These are phyloP conservation scores for Naganishia kalamii DNA, from an alignment of 768 basidiomycete species.

Conservation along the genomic window DNA sequence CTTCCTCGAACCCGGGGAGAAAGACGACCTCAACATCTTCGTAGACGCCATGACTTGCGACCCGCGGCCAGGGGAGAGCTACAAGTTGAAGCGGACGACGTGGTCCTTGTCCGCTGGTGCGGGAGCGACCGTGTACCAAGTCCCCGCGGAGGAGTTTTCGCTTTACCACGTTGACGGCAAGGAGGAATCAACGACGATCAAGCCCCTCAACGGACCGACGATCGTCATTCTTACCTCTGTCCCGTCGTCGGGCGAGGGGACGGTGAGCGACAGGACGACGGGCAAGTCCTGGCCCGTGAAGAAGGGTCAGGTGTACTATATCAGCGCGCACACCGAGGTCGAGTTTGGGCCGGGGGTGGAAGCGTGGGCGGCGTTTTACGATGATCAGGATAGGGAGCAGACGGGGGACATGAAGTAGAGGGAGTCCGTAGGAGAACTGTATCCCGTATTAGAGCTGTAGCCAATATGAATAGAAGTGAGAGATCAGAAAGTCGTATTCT, in stretches of 20 bases:
- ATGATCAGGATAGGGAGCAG: conserved; percentile 28
- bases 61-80: conserved; percentile 22
- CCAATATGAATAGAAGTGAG: too few relatives aligned
- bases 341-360: conserved; percentile 24
- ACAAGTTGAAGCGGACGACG: conserved; percentile 16
- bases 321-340: conserved; percentile 29
- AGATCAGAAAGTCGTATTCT: too few relatives aligned
- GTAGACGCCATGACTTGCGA: conserved; percentile 29
- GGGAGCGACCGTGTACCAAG: conserved; percentile 22
- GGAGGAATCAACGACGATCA: conserved; percentile 14
- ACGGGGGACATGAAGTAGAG: conserved; percentile 16
- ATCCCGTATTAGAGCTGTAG: too few relatives aligned
- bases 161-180: conserved; percentile 31
- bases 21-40: conserved; percentile 32
- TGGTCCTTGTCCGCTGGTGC: conserved; percentile 16
- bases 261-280: background rate
- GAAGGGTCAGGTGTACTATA: conserved; percentile 33
- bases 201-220: conserved; percentile 31
- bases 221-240: conserved; percentile 31
- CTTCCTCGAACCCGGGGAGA: conserved; percentile 32
- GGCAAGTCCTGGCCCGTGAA: conserved; percentile 3
- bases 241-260: conserved; percentile 2
- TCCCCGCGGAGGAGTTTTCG: conserved; percentile 40
- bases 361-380: conserved; percentile 40
- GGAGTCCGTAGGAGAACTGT: background rate